A percentile compares a stretch with the other conserved stretches of the same genome.
These are phyloP conservation scores for Phytopythium cucurbitacearum DNA, from an alignment of 352 stramenopile species.

Conservation along the genomic window DNA sequence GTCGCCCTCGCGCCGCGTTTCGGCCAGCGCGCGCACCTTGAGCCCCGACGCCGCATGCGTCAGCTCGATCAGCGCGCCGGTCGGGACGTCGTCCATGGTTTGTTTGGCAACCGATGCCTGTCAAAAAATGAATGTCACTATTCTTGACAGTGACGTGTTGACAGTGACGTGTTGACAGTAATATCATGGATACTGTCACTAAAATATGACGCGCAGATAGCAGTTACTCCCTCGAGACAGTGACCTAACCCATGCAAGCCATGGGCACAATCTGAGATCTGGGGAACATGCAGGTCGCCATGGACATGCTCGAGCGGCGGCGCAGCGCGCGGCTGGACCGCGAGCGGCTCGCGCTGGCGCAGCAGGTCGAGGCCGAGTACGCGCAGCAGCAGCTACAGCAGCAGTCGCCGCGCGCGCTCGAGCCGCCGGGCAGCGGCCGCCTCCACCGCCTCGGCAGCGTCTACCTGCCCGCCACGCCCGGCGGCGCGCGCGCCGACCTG, in stretches of 20 bases:
- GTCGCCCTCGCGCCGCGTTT: slow-evolving; percentile 24
- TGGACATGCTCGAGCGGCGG: slow-evolving; percentile 14
- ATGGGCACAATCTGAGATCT: not conserved
- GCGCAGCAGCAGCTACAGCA: slow-evolving; percentile 4
- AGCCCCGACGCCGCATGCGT: slow-evolving; percentile 33
- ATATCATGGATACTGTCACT: too few relatives aligned
- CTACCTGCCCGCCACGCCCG: slow-evolving; percentile 33
- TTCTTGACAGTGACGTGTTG: too few relatives aligned
- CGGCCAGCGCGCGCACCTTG: slow-evolving; percentile 46
- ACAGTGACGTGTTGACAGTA: too few relatives aligned
- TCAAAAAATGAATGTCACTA: not conserved
- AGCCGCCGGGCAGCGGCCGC: slow-evolving; percentile 1
- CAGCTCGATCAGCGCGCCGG: slow-evolving; percentile 53
- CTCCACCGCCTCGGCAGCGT: slow-evolving; percentile 22
- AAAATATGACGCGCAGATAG: slow-evolving; percentile 1
- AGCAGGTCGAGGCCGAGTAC: slow-evolving; percentile 38
- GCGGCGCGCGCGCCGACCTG: slow-evolving; percentile 19
- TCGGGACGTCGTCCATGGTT: slow-evolving; percentile 14
- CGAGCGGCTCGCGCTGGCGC: slow-evolving; percentile 45
- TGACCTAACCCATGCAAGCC: not conserved
- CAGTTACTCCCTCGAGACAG: not conserved
- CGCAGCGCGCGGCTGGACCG: slow-evolving; percentile 38
- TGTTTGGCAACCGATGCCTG: slow-evolving; percentile 5
- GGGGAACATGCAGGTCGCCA: not conserved
- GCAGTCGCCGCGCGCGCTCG: not conserved